Evolutionary conservation across 2,329 filamentous ascomycete species (phyloP), one percentile per base, ranked within the genome.

Genomic region (Alternaria atra): DNA sequence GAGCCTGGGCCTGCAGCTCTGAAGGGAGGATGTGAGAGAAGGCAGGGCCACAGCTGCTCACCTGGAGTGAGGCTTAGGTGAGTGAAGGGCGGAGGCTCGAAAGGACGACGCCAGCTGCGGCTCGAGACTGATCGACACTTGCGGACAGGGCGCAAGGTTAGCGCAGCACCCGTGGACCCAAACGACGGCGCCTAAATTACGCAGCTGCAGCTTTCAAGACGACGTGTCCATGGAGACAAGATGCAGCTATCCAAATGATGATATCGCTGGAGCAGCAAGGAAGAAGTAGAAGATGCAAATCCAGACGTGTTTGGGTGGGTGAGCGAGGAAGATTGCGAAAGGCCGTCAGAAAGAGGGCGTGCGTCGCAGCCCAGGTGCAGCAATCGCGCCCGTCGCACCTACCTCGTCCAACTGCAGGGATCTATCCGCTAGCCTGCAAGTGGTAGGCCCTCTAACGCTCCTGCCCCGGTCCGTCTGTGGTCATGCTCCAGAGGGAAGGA

Each of bases 51-150:
- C 56, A 59, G 59, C 53, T 52, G 46, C 46, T 53, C 52, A 60
- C 58, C 32, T 35, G 35, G 44, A 60, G 62, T 60, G 62, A 65
- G 55, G 62, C 59, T 57, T 52, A 29, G 52, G 55, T 48, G 52
- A 51, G 47, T 47, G 42, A 34, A 61, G 20, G 55, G 46, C 39
- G 52, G 55, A 56, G 52, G 55, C 34, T 60, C 50, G 50, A 55
- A 51, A 44, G 52, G 42, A 46, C 55, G 56, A 55, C 51, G 51
- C 51, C 56, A 55, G 59, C 56, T 60, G 60, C 60, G 60, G 60
- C 57, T 60, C 43, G 47, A 57, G 55, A 50, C 46, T 50, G 62
- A 65, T 63, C 59, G 59, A 59, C 57, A 53, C 39, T 44, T 54
- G 53, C 58, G 55, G 55, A 44, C 46, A 46, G 35, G 55, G 47